Evolutionary conservation across 768 basidiomycete genomes (phyloP).

Genomic region (Amanita pseudoporphyria): DNA sequence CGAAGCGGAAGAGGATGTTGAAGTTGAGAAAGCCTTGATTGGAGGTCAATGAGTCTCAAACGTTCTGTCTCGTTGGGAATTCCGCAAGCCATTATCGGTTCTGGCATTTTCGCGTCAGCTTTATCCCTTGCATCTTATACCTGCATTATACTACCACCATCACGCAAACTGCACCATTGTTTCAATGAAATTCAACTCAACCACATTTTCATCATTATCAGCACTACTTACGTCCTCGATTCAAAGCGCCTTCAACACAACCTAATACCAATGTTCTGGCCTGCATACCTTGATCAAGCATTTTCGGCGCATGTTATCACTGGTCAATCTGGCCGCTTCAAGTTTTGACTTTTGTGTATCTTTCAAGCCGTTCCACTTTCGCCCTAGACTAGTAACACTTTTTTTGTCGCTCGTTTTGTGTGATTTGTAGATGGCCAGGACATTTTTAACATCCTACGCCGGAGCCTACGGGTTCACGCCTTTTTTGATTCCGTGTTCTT

Average conservation of each 20-base stretch:
- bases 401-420: conserved; percentile 2
- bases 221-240: background rate
- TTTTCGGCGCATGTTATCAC: background rate
- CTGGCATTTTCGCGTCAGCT: background rate
- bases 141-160: conserved; percentile 3
- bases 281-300: background rate
- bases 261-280: conserved; percentile 3
- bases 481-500: background rate
- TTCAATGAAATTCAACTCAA: conserved; percentile 1
- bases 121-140: background rate
- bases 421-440: conserved; percentile 1
- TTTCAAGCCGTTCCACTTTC: background rate
- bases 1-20: conserved; percentile 9
- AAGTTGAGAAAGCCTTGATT: conserved; percentile 4
- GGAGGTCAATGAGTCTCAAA: background rate
- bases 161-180: conserved; percentile 4
- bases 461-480: background rate
- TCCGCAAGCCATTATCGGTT: background rate
- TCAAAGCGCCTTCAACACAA: background rate
- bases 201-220: background rate
- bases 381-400: background rate
- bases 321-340: background rate
- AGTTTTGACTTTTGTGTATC: background rate
- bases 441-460: background rate
- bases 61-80: background rate